Evolutionary conservation across 2,329 filamentous ascomycete genomes (phyloP), one percentile per base, ranked within the genome.

Genomic region (Sphaerulina vaccinii): DNA sequence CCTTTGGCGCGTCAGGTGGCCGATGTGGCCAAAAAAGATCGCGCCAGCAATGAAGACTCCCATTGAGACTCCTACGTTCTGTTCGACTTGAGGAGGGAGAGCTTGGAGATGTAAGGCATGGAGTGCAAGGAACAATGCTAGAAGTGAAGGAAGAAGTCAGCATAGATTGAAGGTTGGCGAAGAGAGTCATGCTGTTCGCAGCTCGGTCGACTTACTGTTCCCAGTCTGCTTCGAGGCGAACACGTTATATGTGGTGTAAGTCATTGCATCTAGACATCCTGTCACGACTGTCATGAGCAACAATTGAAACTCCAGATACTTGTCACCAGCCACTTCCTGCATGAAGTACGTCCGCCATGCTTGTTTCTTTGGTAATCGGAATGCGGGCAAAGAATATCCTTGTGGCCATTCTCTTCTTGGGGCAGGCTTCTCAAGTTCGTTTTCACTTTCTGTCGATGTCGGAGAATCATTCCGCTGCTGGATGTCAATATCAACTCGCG

Each of bases 181-280:
- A 8, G 2, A 29, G 7, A 10, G 27, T 13, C 3, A 32, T 32
- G 7, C n/a, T n/a, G n/a, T n/a, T n/a, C n/a, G n/a, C n/a, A n/a
- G n/a, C n/a, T n/a, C n/a, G n/a, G 27, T 8, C 27, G 4, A 32
- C 27, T 6, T 32, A 32, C 27, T 79, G 2, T 78, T 74, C 21
- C 64, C 63, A 1, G 64, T 66, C 18, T 62, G 61, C 46, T 66
- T 66, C 4, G 61, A 63, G 9, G 61, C 58, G 41, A 65, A 66
- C 24, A 65, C 57, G 36, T 52, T 51, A 50, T 64, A 65, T 33
- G 55, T 60, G 13, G 56, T 59, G 57, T 58, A 65, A n/a, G 64
- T 66, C 53, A 63, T 62, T 16, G 60, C 58, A 37, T 66, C 64
- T 13, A 65, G 57, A 10, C 58, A 51, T 19, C 63, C 64, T 5